Evolutionary conservation across 805 yeast genomes (phyloP), one percentile per base, ranked within the genome.

Genomic region (Yarrowia keelungensis): DNA sequence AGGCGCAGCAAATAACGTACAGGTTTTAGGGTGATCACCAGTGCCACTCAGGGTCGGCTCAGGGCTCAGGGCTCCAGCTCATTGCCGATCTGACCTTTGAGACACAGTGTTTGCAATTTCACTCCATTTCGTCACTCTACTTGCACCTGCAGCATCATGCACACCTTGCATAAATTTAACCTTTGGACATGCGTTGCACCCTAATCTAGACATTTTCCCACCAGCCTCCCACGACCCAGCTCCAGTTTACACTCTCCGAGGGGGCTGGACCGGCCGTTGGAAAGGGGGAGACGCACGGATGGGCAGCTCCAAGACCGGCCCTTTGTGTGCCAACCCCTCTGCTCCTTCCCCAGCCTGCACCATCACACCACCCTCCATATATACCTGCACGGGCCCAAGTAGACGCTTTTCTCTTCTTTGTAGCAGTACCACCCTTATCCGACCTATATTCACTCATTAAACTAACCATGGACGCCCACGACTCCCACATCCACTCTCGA

Each of bases 381-480:
- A 53, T 53, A 38, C 39, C 50, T 46, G 50, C 26, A 19, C 26
- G 5, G 36, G 8, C 51, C 26, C 51, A 2, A 11, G 9, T 14
- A 3, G 16, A 9, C 35, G 4, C 3, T 35, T 14, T 19, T 9
- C 43, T 35, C 22, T 8, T 12, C 43, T 19, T 53, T 53, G 58
- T 53, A 38, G 26, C 56, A 35, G 56, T 50, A 50, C 42, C 56
- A 50, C 42, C 56, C 4, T 32, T 12, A 50, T 53, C 58, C 58
- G 58, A 53, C 58, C 58, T 32, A 36, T 53, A 53, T 53, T 53
- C 58, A 53, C 58, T 53, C 58, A 53, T 53, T 53, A 38, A 41
- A 10, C 56, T 51, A 51, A 36, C 42, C 16, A 51, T 51, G 56
- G 16, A 51, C 32, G 32, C 32, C 32, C 32, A 26, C 32, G 26